These are phyloP conservation scores for Apophysomyces variabilis DNA, from an alignment of 371 early-diverging fungal species.

Conservation along the genomic window DNA sequence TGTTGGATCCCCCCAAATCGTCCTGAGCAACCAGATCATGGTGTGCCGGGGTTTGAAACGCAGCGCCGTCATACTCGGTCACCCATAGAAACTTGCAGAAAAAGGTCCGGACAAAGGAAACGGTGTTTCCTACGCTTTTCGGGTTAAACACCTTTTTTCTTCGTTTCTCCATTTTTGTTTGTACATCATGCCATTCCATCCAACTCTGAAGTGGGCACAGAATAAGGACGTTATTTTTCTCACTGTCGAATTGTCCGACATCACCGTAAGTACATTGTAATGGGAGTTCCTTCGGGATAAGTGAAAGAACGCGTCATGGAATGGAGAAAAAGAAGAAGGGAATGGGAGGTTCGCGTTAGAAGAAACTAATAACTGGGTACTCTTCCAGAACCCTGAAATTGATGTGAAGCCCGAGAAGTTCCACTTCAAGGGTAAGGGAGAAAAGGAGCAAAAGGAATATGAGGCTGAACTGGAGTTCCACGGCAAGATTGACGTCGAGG, in stretches of 20 bases:
- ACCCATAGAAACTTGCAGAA: too few relatives aligned
- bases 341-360: too few relatives aligned
- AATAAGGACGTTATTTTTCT: slow-evolving; percentile 80
- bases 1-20: too few relatives aligned
- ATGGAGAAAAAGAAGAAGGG: background rate
- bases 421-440: slow-evolving; percentile 65
- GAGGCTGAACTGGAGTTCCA: slow-evolving; percentile 79
- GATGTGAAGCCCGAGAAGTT: slow-evolving; percentile 63
- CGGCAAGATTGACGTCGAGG: slow-evolving; percentile 74
- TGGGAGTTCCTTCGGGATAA: background rate
- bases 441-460: slow-evolving; percentile 72
- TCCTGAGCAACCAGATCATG: too few relatives aligned
- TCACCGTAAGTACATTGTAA: slow-evolving; percentile 45
- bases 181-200: slow-evolving; percentile 52
- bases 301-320: background rate
- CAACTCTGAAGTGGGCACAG: slow-evolving; percentile 94
- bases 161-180: background rate
- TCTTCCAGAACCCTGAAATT: slow-evolving; percentile 49
- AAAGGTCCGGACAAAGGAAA: too few relatives aligned
- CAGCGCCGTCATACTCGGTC: too few relatives aligned
- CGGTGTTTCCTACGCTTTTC: too few relatives aligned
- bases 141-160: too few relatives aligned
- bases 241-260: slow-evolving; percentile 85
- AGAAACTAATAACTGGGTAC: background rate
- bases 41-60: too few relatives aligned